A percentile compares a stretch with the other conserved stretches of the same genome.
Evolutionary conservation across 2,329 filamentous ascomycete species (phyloP).

Genomic region (Beauveria australis): DNA sequence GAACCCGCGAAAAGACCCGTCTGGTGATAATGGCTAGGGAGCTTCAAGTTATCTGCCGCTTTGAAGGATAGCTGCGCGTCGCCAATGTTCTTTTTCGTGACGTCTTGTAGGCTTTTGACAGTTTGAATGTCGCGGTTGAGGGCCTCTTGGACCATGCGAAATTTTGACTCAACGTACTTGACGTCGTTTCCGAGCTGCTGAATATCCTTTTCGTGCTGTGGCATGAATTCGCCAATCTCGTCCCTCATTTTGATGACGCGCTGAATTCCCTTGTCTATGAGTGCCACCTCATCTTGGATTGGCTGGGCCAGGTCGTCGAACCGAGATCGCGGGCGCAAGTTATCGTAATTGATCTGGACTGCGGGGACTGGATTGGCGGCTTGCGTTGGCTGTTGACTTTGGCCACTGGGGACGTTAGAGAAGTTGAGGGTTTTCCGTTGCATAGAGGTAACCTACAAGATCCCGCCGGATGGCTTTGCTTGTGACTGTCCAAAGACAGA

Average conservation of each 20-base stretch:
- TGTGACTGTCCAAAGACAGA: conserved; percentile 28
- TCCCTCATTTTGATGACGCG: conserved; percentile 70
- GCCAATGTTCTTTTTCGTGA: conserved; percentile 53
- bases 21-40: conserved; percentile 52
- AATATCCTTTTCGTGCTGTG: conserved; percentile 42
- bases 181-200: conserved; percentile 38
- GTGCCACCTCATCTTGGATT: conserved; percentile 68
- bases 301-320: conserved; percentile 84
- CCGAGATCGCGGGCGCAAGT: conserved; percentile 77
- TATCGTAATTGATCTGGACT: conserved; percentile 69
- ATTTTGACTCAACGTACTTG: conserved; percentile 42
- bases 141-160: conserved; percentile 35
- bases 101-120: conserved; percentile 54
- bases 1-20: conserved; percentile 34
- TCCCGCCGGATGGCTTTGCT: conserved; percentile 22
- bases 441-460: conserved; percentile 23
- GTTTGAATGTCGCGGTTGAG: conserved; percentile 51
- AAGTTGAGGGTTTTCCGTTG: neutral
- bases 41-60: conserved; percentile 64
- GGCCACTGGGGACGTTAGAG: neutral
- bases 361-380: conserved; percentile 50
- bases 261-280: conserved; percentile 72
- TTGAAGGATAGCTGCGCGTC: conserved; percentile 66
- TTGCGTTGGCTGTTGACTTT: conserved; percentile 4
- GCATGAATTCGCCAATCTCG: conserved; percentile 63